These are phyloP conservation scores for Ceriops decandra DNA, from an alignment of 345 rosid species.

Conservation along the genomic window DNA sequence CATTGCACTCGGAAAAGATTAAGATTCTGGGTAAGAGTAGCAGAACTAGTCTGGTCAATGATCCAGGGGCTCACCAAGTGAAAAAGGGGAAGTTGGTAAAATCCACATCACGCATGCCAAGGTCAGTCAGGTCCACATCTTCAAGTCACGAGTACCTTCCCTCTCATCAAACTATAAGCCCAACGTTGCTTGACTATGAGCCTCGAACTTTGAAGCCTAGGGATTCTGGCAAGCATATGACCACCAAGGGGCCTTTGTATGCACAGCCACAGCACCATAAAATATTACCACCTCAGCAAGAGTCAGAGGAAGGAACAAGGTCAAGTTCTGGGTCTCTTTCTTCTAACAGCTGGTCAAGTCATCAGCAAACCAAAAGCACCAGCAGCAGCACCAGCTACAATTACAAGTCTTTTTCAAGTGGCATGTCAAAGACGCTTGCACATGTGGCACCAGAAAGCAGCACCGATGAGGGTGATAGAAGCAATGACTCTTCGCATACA, in stretches of 20 bases:
- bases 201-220: neutral
- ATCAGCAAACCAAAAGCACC: neutral
- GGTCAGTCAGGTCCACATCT: neutral
- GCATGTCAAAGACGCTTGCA: neutral
- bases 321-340: conserved; percentile 1
- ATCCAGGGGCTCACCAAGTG: neutral
- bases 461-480: neutral
- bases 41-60: neutral
- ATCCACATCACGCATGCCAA: neutral
- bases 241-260: neutral
- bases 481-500: neutral
- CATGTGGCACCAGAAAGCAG: neutral
- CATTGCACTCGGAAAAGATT: neutral
- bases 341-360: conserved; percentile 1
- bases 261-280: neutral
- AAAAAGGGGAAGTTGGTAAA: neutral
- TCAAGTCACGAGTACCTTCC: neutral
- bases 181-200: conserved; percentile 10
- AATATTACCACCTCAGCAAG: neutral
- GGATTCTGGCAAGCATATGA: neutral
- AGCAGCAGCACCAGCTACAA: neutral
- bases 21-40: neutral
- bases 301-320: neutral
- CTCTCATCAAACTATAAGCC: neutral
- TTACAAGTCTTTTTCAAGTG: too few relatives aligned